Evolutionary conservation across 768 basidiomycete genomes (phyloP).

Genomic region (Galerina sulciceps): DNA sequence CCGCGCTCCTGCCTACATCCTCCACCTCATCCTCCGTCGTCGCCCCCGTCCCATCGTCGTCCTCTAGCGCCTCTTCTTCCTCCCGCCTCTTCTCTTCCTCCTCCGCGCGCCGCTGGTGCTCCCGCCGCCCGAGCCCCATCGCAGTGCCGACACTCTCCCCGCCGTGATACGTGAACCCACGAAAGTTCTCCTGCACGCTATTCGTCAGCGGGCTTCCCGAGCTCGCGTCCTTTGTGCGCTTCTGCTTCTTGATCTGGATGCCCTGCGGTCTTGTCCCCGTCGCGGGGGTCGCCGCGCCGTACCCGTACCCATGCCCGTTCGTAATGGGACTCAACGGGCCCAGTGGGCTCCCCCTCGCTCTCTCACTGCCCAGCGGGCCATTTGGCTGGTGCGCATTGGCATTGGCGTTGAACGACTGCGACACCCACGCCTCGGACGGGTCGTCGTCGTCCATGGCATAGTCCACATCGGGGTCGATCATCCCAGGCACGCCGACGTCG

Average conservation of each 20-base stretch:
- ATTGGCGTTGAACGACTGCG: slow-evolving; percentile 41
- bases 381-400: slow-evolving; percentile 62
- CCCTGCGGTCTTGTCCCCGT: slow-evolving; percentile 29
- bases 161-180: slow-evolving; percentile 89
- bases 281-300: background rate
- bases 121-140: slow-evolving; percentile 35
- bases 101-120: slow-evolving; percentile 40
- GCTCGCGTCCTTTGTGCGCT: slow-evolving; percentile 47
- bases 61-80: slow-evolving; percentile 55
- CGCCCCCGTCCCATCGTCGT: slow-evolving; percentile 50
- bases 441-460: slow-evolving; percentile 45
- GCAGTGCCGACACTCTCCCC: slow-evolving; percentile 64
- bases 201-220: slow-evolving; percentile 78
- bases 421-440: slow-evolving; percentile 73
- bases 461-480: slow-evolving; percentile 12
- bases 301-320: slow-evolving; percentile 13
- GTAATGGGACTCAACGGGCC: slow-evolving; percentile 22
- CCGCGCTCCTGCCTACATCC: slow-evolving; percentile 64
- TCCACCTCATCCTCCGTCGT: slow-evolving; percentile 81
- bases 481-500: slow-evolving; percentile 57
- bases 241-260: slow-evolving; percentile 55
- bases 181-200: slow-evolving; percentile 95
- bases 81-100: slow-evolving; percentile 53
- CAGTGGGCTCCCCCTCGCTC: slow-evolving; percentile 13
- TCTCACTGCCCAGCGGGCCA: slow-evolving; percentile 76